Evolutionary conservation across 2,329 filamentous ascomycete species (phyloP), one percentile per base, ranked within the genome.

Genomic region (Venturia nashicola): DNA sequence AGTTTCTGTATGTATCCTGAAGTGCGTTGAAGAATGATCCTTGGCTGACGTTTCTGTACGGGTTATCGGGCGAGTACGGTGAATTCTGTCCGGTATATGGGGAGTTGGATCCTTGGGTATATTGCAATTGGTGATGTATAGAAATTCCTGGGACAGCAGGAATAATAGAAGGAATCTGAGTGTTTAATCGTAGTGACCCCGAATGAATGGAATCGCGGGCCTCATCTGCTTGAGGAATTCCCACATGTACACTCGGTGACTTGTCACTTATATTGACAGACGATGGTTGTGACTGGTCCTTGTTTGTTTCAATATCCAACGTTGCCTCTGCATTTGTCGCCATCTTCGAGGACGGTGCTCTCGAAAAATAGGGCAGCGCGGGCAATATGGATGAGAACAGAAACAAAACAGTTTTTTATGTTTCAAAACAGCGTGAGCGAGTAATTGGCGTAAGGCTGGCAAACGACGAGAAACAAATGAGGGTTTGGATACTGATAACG

Each of bases 41-140:
- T 9, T 62, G 60, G 9, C 34, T 62, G 40, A 62, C 60, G 60
- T 62, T 43, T 39, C 34, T 51, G 60, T 62, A 62, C 32, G 60
- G 60, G 32, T 62, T 46, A 32, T 18, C 32, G 23, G 40, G 20
- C 4, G 43, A 44, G 18, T 62, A 62, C 18, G 51, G 51, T 9
- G 51, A 57, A 14, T 34, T 62, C 9, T 36, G 60, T 18, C 34
- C 34, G 18, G 43, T 8, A 7, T 32, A 23, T 39, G 40, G 60
- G 14, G 60, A 62, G 43, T 62, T 39, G 43, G 3, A 20, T n/a
- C 34, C 27, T 57, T 57, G 51, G 11, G 9, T 57, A 57, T 36
- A 11, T 57, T 57, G 27, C 14, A 14, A 57, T n/a, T 57, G 32
- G 51, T 57, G 51, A 36, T 57, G 51, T n/a, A 57, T 32, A 36